These are phyloP conservation scores for Cladosporium cucumerinum DNA, from an alignment of 2,329 filamentous ascomycete genomes.

Conservation along the genomic window DNA sequence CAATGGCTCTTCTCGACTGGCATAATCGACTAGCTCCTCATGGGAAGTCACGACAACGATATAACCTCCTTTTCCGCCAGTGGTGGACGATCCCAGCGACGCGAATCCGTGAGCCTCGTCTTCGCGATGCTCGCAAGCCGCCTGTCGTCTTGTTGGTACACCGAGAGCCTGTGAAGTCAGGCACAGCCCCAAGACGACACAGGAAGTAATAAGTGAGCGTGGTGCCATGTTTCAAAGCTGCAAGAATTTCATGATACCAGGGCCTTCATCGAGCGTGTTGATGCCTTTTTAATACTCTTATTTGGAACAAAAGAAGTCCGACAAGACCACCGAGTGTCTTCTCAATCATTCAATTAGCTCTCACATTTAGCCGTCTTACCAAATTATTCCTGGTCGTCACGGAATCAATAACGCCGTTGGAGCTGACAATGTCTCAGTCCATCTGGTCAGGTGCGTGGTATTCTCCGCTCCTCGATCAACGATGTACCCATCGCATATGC, in stretches of 20 bases:
- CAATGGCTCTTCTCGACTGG: slow-evolving; percentile 22
- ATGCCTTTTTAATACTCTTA: neutral
- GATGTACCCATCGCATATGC: neutral
- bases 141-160: neutral
- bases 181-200: neutral
- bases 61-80: slow-evolving; percentile 23
- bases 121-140: neutral
- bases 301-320: neutral
- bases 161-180: neutral
- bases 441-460: neutral
- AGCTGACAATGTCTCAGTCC: neutral
- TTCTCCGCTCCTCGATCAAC: neutral
- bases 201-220: neutral
- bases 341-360: neutral
- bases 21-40: slow-evolving; percentile 24
- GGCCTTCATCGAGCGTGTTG: neutral
- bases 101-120: slow-evolving; percentile 24
- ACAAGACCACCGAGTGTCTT: neutral
- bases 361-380: neutral
- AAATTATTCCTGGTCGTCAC: neutral
- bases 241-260: neutral
- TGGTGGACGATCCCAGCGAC: slow-evolving; percentile 25
- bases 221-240: neutral
- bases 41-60: slow-evolving; percentile 24
- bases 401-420: neutral